phyloP scores from a whole-genome alignment of 1,284 basidiomycete species.

The Volvariella surrecta region DNA sequence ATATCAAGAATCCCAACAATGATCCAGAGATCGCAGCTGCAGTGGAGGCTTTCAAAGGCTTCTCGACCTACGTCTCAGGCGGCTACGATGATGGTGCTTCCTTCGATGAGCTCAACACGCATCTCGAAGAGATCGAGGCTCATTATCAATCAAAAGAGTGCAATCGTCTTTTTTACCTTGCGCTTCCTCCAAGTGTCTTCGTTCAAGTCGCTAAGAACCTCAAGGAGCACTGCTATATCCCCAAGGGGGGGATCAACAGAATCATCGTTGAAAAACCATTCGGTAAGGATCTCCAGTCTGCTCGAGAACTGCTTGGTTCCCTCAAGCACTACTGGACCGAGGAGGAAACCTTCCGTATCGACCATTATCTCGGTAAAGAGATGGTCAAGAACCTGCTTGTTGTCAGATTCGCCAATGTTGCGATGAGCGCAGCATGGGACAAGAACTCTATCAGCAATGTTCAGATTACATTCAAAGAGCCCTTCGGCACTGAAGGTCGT shows the following conservation, averaged over 20 bases:
- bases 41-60: slow-evolving; percentile 75
- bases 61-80: slow-evolving; percentile 79
- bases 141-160: slow-evolving; percentile 52
- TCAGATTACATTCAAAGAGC: slow-evolving; percentile 98
- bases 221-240: slow-evolving; percentile 73
- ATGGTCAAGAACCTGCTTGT: slow-evolving; percentile 98
- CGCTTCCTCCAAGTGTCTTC: slow-evolving; percentile 91
- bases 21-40: slow-evolving; percentile 47
- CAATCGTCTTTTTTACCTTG: slow-evolving; percentile 90
- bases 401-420: slow-evolving; percentile 88
- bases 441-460: slow-evolving; percentile 92
- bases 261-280: slow-evolving; percentile 97
- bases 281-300: slow-evolving; percentile 88
- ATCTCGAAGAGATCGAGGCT: slow-evolving; percentile 73
- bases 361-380: slow-evolving; percentile 97
- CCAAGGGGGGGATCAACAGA: slow-evolving; percentile 68
- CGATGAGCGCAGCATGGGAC: slow-evolving; percentile 84
- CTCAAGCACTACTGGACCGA: slow-evolving; percentile 88
- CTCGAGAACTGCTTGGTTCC: slow-evolving; percentile 66
- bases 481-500: slow-evolving; percentile 94
- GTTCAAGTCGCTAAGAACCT: slow-evolving; percentile 79
- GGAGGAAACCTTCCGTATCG: slow-evolving; percentile 96
- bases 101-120: slow-evolving; percentile 70
- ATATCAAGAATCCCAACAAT: slow-evolving; percentile 75
- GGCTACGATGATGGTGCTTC: slow-evolving; percentile 79